phyloP scores from a whole-genome alignment of 2,329 filamentous ascomycete genomes.

The Aspergillus aculeatus region DNA sequence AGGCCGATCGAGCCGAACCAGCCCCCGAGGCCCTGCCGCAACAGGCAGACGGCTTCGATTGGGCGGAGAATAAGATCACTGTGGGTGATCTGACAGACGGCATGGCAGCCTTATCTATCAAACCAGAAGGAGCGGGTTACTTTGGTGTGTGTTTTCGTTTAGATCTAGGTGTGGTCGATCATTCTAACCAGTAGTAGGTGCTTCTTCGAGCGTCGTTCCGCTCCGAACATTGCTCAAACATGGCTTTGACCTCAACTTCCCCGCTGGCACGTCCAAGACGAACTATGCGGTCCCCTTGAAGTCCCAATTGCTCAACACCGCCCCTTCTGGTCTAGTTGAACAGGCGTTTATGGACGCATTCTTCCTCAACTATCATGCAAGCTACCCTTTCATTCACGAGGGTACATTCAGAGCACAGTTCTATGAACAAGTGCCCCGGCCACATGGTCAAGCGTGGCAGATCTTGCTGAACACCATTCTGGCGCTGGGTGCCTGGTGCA shows the following conservation, averaged over 20 bases:
- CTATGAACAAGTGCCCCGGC: constrained; percentile 44
- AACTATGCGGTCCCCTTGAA: constrained; percentile 32
- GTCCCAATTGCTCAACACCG: constrained; percentile 38
- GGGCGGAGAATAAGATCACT: constrained; percentile 40
- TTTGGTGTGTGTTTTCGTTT: constrained; percentile 29
- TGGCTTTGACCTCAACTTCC: constrained; percentile 41
- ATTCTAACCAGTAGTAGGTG: constrained; percentile 22
- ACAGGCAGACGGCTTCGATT: constrained; percentile 41
- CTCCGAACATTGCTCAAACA: constrained; percentile 40
- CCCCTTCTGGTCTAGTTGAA: constrained; percentile 39
- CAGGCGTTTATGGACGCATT: constrained; percentile 48
- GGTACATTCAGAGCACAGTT: constrained; percentile 50
- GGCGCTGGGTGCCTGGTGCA: constrained; percentile 48
- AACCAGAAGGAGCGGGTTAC: constrained; percentile 41
- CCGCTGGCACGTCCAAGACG: constrained; percentile 28
- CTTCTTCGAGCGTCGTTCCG: constrained; percentile 42
- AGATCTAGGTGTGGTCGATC: neutral
- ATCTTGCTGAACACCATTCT: constrained; percentile 48
- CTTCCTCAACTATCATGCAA: constrained; percentile 48
- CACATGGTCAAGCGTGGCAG: constrained; percentile 45
- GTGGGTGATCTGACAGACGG: constrained; percentile 41
- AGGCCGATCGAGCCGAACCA: constrained; percentile 35
- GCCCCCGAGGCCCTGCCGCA: constrained; percentile 46
- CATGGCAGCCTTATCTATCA: constrained; percentile 43
- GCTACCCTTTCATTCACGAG: constrained; percentile 51